phyloP scores from a whole-genome alignment of 768 basidiomycete species.

The Galerina marginata region DNA sequence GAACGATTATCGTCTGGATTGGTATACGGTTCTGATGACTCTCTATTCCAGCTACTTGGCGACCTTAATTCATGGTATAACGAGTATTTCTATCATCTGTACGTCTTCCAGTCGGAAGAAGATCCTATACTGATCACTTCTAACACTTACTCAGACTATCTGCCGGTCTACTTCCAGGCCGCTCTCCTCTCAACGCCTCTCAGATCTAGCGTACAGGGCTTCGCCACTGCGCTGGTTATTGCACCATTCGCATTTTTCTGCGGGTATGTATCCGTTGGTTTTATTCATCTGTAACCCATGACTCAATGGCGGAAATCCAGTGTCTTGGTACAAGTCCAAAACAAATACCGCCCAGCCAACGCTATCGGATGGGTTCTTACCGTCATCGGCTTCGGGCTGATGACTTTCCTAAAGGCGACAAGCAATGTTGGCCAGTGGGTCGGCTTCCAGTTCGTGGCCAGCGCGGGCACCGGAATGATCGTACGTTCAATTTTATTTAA shows the following conservation, averaged over 20 bases:
- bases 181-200: slow-evolving; percentile 42
- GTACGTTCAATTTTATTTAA: slow-evolving; percentile 2
- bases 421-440: slow-evolving; percentile 11
- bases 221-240: slow-evolving; percentile 36
- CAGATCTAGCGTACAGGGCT: slow-evolving; percentile 40
- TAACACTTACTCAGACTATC: slow-evolving; percentile 29
- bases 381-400: slow-evolving; percentile 42
- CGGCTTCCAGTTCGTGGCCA: slow-evolving; percentile 25
- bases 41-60: slow-evolving; percentile 33
- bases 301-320: background rate
- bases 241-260: slow-evolving; percentile 44
- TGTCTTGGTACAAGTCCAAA: no score
- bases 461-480: slow-evolving; percentile 18
- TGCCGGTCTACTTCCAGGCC: slow-evolving; percentile 55
- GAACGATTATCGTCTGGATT: slow-evolving; percentile 1
- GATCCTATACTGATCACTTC: no score
- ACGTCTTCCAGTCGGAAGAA: background rate
- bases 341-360: slow-evolving; percentile 23
- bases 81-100: slow-evolving; percentile 11
- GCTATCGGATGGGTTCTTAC: slow-evolving; percentile 40
- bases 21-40: background rate
- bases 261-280: background rate
- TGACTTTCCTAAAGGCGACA: slow-evolving; percentile 24
- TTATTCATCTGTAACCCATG: no score
- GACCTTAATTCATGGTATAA: slow-evolving; percentile 34